These are phyloP conservation scores for Coemansia sp. DNA, from an alignment of 192 early-diverging fungal genomes.

Conservation along the genomic window DNA sequence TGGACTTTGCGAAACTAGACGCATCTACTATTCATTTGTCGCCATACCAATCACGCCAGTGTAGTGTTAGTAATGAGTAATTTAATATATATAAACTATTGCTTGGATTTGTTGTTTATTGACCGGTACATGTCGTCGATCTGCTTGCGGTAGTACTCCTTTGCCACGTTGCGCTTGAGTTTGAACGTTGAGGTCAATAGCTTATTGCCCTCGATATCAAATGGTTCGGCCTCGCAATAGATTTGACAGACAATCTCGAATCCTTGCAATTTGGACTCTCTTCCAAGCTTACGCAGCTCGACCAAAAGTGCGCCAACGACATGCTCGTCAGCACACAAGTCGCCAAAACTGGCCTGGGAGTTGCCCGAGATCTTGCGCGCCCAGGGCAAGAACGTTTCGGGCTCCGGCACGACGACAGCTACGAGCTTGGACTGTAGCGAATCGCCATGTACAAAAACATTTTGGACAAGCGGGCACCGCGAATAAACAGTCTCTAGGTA, in stretches of 20 bases:
- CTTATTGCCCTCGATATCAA: constrained; percentile 75
- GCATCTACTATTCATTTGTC: constrained; percentile 41
- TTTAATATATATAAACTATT: neutral
- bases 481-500: constrained; percentile 80
- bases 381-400: constrained; percentile 69
- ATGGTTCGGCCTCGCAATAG: constrained; percentile 65
- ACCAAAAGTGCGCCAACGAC: constrained; percentile 65
- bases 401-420: constrained; percentile 82
- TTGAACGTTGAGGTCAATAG: constrained; percentile 93
- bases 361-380: constrained; percentile 51
- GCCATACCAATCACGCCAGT: constrained; percentile 38
- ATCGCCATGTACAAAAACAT: constrained; percentile 94
- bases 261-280: constrained; percentile 75
- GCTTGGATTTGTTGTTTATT: constrained; percentile 14
- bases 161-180: constrained; percentile 77
- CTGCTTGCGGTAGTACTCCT: constrained; percentile 60
- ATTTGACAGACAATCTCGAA: constrained; percentile 83
- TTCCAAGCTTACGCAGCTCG: constrained; percentile 63
- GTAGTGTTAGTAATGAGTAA: constrained; percentile 14
- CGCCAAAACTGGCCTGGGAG: constrained; percentile 32
- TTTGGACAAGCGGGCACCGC: constrained; percentile 75
- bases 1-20: constrained; percentile 33
- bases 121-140: constrained; percentile 64
- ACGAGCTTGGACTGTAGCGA: constrained; percentile 84
- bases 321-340: constrained; percentile 56